Evolutionary conservation across 176 grass and related monocot genomes (phyloP), one percentile per base, ranked within the genome.

Genomic region (Aegilops tauschii): DNA sequence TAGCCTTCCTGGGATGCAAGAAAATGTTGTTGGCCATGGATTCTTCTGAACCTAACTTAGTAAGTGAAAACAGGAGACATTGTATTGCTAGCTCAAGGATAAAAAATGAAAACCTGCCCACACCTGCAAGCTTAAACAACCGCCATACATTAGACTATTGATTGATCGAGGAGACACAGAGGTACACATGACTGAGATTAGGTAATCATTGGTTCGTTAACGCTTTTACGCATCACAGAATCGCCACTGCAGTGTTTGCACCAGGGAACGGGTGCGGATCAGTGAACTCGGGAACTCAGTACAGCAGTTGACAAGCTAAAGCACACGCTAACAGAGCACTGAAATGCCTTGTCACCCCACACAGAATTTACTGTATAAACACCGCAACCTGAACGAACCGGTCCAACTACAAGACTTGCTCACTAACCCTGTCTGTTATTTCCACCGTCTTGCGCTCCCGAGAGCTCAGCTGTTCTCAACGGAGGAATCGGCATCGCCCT

Each of bases 381-480:
- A 89, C 76, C 59, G 25, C 45, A 35, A 52, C 29, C 72, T 77
- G 40, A 85, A 78, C 65, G 11, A 34, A 78, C 5, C 44, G 9
- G 84, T n/a, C 30, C 37, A 69, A n/a, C 36, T 42, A 39, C 75
- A 58, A 21, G 28, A 76, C 12, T 5, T 65, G 21, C 44, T 29
- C 83, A 56, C 42, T 69, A 77, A 77, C 31, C 83, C 17, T 37
- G 32, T 40, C 12, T 69, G 81, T 76, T 76, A 83, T 76, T 76
- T 75, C 40, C n/a, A 47, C 74, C 12, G 39, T 61, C 34, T 17
- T 3, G 28, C 61, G 11, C 61, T 39, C 84, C 13, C 9, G 21
- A 68, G 65, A 61, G 42, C 76, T 91, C 50, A 88, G 47, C 18
- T 56, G 69, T 64, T 62, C 37, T 77, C 77, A 39, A 58, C 66